Evolutionary conservation across 1,284 basidiomycete species (phyloP).

Genomic region (Mycena sp.): DNA sequence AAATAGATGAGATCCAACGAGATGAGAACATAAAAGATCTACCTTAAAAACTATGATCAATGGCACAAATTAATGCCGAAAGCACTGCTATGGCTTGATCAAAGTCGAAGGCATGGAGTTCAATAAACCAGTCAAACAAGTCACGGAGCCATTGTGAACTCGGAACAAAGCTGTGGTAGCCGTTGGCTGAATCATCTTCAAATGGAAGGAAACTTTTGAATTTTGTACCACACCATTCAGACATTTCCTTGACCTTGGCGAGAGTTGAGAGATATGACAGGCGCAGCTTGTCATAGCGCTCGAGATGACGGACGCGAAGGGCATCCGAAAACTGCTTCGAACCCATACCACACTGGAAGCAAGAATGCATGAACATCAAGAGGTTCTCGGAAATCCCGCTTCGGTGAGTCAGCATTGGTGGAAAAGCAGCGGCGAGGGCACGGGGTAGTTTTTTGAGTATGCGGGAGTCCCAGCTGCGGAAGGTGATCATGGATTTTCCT

Average conservation of each 20-base stretch:
- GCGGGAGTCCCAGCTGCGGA: constrained; percentile 37
- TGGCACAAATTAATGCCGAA: constrained; percentile 30
- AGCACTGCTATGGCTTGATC: constrained; percentile 40
- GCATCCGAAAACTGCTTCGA: constrained; percentile 37
- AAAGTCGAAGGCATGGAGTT: constrained; percentile 31
- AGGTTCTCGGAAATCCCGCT: constrained; percentile 30
- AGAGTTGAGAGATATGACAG: constrained; percentile 32
- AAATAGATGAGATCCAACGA: neutral
- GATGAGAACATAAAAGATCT: neutral
- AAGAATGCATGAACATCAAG: constrained; percentile 34
- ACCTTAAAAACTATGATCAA: constrained; percentile 45
- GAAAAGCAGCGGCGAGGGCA: constrained; percentile 36
- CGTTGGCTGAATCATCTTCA: constrained; percentile 26
- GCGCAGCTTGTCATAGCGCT: constrained; percentile 32
- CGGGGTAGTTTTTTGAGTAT: constrained; percentile 33
- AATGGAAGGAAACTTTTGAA: constrained; percentile 34
- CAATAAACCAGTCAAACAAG: constrained; percentile 40
- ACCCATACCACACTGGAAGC: constrained; percentile 39
- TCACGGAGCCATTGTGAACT: constrained; percentile 35
- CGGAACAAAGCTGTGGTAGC: constrained; percentile 36
- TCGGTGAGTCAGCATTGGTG: constrained; percentile 33
- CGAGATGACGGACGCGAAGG: constrained; percentile 34
- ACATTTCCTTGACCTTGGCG: neutral
- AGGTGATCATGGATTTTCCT: constrained; percentile 30
- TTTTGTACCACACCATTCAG: neutral